Evolutionary conservation across 169 alveolate species (phyloP), one percentile per base, ranked within the genome.

Genomic region (Babesia ovata): DNA sequence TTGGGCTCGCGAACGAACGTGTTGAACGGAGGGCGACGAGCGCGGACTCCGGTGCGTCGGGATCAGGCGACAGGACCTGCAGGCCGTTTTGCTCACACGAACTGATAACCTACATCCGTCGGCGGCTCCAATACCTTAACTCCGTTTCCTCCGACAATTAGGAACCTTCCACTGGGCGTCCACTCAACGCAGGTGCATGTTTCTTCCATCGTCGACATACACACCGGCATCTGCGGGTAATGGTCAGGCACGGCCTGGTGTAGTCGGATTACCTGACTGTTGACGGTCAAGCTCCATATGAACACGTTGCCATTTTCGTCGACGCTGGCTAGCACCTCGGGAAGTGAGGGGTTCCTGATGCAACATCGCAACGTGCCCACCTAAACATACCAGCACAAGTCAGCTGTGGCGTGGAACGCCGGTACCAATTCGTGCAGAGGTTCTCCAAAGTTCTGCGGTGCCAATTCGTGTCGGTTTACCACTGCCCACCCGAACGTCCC

Each of bases 161-260:
- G 60, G 24, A 29, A 61, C 16, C 21, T 44, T 16, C 73, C 73
- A n/a, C 36, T 45, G 42, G 73, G 58, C 0, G 61, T 63, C 73
- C 73, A 63, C 4, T 58, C 73, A 9, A 63, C 50, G 28, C 36
- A 44, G 22, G 26, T 45, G 73, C 44, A 6, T 24, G 58, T 24
- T 45, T n/a, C 73, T 9, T 63, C 60, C n/a, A 16, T 19, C 50
- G 45, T 22, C 13, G 60, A 7, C 14, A 21, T 44, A 48, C 73
- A 63, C 73, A 63, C 60, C 17, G 73, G 73, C 73, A 63, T 63
- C 73, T 63, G 59, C 1, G 28, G 53, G 17, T 2, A 14, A 9
- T 21, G n/a, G 22, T 16, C 24, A 14, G 17, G 19, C 17, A 44
- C 14, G 36, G 73, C 50, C n/a, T 4, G 19, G 11, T 8, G 12